Percentiles rank a stretch among this genome's conserved stretches.
phyloP scores from a whole-genome alignment of 306 rosid genomes.

The Prunus dulcis region DNA sequence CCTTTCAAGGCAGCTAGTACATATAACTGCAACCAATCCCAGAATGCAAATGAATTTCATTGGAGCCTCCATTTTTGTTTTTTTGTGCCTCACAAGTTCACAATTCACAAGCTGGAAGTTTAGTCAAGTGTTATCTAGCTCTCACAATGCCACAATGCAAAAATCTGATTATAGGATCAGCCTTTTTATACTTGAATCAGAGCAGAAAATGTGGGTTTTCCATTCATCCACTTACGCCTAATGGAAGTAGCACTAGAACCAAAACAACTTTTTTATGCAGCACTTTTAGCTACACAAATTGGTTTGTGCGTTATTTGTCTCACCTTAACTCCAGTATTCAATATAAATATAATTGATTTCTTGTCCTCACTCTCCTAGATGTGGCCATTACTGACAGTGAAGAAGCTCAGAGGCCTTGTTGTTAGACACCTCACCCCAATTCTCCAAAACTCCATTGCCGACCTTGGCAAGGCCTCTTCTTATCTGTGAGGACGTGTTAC shows the following conservation, averaged over 20 bases:
- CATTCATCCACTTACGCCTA: slow-evolving; percentile 32
- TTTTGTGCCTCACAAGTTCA: not conserved
- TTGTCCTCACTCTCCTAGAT: slow-evolving; percentile 6
- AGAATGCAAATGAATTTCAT: slow-evolving; percentile 34
- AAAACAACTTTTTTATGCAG: slow-evolving; percentile 18
- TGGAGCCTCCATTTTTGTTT: slow-evolving; percentile 29
- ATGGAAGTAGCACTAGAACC: slow-evolving; percentile 54
- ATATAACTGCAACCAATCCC: slow-evolving; percentile 32
- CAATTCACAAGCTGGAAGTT: not conserved
- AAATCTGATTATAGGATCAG: not conserved
- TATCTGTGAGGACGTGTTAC: not conserved
- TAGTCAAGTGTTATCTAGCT: not conserved
- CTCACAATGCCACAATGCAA: slow-evolving; percentile 5
- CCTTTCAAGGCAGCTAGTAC: slow-evolving; percentile 20
- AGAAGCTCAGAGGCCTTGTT: slow-evolving; percentile 13
- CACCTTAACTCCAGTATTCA: slow-evolving; percentile 6
- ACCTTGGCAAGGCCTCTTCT: slow-evolving; percentile 1
- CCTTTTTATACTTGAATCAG: slow-evolving; percentile 32
- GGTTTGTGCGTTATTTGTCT: slow-evolving; percentile 12
- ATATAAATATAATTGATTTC: not conserved
- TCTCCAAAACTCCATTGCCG: slow-evolving; percentile 8
- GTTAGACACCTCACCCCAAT: slow-evolving; percentile 31
- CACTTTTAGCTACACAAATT: slow-evolving; percentile 22
- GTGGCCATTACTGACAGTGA: slow-evolving; percentile 25
- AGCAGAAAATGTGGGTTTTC: slow-evolving; percentile 29